These are phyloP conservation scores for Apiospora kogelbergensis DNA, from an alignment of 2,329 filamentous ascomycete genomes.

Conservation along the genomic window DNA sequence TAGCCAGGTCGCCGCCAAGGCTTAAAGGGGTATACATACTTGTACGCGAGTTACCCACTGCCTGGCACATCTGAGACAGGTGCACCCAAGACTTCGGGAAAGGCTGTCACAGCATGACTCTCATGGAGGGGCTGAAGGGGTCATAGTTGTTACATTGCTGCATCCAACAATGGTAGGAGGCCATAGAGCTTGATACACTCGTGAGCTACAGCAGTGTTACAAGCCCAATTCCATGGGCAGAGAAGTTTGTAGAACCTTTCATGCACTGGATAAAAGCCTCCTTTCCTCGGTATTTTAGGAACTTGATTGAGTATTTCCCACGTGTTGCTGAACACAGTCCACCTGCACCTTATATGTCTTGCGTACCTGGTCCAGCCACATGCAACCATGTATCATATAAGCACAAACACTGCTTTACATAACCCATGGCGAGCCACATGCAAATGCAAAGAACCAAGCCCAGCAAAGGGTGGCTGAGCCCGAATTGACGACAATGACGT, in stretches of 20 bases:
- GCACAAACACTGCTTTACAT: no score
- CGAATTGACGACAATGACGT: background rate
- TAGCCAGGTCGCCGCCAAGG: slow-evolving; percentile 29
- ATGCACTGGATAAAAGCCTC: background rate
- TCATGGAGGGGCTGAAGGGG: background rate
- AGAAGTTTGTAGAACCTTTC: no score
- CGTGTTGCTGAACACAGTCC: background rate
- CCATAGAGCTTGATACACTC: background rate
- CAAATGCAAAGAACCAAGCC: no score
- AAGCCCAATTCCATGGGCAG: background rate
- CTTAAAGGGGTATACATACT: slow-evolving; percentile 11
- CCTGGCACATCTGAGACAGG: no score
- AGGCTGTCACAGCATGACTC: background rate
- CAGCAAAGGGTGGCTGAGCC: background rate
- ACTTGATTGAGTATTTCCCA: background rate
- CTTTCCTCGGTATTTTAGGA: background rate
- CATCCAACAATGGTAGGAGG: background rate
- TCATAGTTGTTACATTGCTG: background rate
- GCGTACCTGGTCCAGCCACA: background rate
- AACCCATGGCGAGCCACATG: background rate
- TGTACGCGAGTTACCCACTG: background rate
- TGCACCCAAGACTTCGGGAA: background rate
- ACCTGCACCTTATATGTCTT: background rate
- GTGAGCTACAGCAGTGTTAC: background rate
- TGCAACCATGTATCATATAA: background rate